Conservation (phyloP, 116 monocot genomes). For the Iris pallida region DNA sequence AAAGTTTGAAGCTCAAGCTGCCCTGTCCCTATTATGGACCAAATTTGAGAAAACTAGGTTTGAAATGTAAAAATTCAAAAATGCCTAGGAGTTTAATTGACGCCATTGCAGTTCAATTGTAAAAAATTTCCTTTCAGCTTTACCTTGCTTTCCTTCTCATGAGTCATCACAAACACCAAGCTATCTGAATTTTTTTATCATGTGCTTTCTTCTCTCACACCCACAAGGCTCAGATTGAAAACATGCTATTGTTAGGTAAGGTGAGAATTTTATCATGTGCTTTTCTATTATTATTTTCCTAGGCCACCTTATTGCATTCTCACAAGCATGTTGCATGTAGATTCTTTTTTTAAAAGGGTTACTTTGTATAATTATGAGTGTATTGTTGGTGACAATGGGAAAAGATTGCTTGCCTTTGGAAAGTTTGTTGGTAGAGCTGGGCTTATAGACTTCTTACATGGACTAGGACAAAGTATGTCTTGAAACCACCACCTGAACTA, state of each 20-base stretch:
- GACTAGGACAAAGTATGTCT: slow-evolving; percentile 70
- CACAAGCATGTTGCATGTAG: slow-evolving; percentile 18
- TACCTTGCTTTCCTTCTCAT: no score
- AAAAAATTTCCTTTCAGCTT: no score
- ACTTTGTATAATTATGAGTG: slow-evolving; percentile 93
- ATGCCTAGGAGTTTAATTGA: no score
- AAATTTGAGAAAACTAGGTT: no score
- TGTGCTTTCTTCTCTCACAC: slow-evolving; percentile 98
- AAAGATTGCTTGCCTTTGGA: slow-evolving; percentile 88
- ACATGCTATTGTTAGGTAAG: slow-evolving; percentile 92
- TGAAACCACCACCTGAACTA: neutral
- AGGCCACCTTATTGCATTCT: neutral
- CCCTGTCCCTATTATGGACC: no score
- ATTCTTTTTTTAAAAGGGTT: slow-evolving; percentile 61
- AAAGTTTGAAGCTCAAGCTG: no score
- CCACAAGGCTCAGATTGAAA: slow-evolving; percentile 93
- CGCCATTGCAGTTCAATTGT: no score
- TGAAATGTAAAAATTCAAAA: no score
- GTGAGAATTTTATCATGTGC: slow-evolving; percentile 8
- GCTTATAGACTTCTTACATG: slow-evolving; percentile 85
- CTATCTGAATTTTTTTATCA: slow-evolving; percentile 2
- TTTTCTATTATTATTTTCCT: neutral
- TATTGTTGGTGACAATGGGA: slow-evolving; percentile 81
- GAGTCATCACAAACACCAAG: no score
- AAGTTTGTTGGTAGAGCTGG: slow-evolving; percentile 99